Percentiles rank a stretch among this genome's conserved stretches.
phyloP scores from a whole-genome alignment of 2,329 filamentous ascomycete species.

The Botrytis squamosa region DNA sequence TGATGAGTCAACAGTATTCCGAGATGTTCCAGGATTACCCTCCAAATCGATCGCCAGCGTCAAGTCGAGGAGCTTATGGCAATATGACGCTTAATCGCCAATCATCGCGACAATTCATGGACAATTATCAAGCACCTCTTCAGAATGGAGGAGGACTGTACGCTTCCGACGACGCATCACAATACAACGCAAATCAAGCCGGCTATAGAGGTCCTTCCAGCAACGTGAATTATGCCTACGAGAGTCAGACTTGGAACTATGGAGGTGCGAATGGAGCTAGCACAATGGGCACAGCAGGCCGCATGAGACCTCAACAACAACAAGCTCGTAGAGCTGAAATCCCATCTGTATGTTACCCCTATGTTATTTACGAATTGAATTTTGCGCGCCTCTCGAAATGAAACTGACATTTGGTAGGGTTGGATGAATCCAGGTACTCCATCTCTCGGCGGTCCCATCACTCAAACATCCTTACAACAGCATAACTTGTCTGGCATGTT shows the following conservation, averaged over 20 bases:
- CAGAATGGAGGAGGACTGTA: conserved; percentile 59
- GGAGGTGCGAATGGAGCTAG: conserved; percentile 58
- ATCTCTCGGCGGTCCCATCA: conserved; percentile 39
- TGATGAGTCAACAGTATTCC: conserved; percentile 54
- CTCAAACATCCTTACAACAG: conserved; percentile 19
- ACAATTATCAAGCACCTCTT: conserved; percentile 55
- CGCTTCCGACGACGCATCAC: conserved; percentile 60
- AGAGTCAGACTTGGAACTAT: conserved; percentile 79
- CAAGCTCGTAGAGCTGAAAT: conserved; percentile 59
- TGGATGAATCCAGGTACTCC: conserved; percentile 54
- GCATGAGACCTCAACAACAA: conserved; percentile 48
- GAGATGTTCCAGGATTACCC: conserved; percentile 75
- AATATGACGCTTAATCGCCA: conserved; percentile 66
- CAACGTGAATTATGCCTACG: conserved; percentile 55
- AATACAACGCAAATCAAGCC: conserved; percentile 49
- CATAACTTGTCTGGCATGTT: conserved; percentile 31
- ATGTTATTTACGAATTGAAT: conserved; percentile 14
- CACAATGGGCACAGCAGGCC: conserved; percentile 61
- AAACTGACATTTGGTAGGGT: neutral
- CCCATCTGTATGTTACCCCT: conserved; percentile 63
- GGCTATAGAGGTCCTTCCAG: conserved; percentile 32
- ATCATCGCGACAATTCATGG: conserved; percentile 70
- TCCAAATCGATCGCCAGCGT: conserved; percentile 70
- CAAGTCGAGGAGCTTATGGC: conserved; percentile 64
- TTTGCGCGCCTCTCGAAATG: conserved; percentile 27